Evolutionary conservation across 306 rosid genomes (phyloP).

Genomic region (Prosopis cineraria): DNA sequence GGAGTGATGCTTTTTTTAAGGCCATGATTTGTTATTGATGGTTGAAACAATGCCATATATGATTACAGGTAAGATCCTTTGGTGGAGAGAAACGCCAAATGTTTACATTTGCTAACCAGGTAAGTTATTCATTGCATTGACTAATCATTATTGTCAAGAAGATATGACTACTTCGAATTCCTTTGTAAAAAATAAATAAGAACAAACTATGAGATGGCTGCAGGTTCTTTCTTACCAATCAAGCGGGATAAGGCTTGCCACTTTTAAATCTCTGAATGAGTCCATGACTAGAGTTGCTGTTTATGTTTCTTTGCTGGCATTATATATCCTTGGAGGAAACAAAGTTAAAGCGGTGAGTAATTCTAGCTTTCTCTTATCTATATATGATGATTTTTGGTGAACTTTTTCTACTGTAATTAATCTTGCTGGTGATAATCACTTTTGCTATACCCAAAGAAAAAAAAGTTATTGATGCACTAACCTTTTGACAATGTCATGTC

Average conservation of each 20-base stretch:
- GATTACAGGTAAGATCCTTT: slow-evolving; percentile 84
- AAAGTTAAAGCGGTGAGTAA: slow-evolving; percentile 91
- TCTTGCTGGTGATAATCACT: slow-evolving; percentile 3
- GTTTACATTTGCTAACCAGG: slow-evolving; percentile 80
- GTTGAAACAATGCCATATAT: slow-evolving; percentile 35
- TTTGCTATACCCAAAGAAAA: background rate
- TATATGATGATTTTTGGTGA: slow-evolving; percentile 10
- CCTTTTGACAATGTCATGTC: background rate
- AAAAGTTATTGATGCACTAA: background rate
- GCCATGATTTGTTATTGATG: slow-evolving; percentile 25
- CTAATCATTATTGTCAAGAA: slow-evolving; percentile 19
- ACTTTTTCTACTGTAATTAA: background rate
- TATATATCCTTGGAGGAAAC: slow-evolving; percentile 94
- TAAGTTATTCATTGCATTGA: slow-evolving; percentile 38
- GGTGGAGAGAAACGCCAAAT: slow-evolving; percentile 95
- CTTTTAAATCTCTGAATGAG: slow-evolving; percentile 83
- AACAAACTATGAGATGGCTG: slow-evolving; percentile 32
- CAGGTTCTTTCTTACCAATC: slow-evolving; percentile 90
- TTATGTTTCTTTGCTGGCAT: slow-evolving; percentile 71
- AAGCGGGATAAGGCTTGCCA: slow-evolving; percentile 90
- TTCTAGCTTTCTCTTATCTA: slow-evolving; percentile 29
- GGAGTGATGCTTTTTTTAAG: background rate
- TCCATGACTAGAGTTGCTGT: slow-evolving; percentile 91
- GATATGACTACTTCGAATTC: slow-evolving; percentile 23
- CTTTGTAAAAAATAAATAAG: background rate